These are phyloP conservation scores for Talaromyces pinophilus DNA, from an alignment of 2,329 filamentous ascomycete species.

Conservation along the genomic window DNA sequence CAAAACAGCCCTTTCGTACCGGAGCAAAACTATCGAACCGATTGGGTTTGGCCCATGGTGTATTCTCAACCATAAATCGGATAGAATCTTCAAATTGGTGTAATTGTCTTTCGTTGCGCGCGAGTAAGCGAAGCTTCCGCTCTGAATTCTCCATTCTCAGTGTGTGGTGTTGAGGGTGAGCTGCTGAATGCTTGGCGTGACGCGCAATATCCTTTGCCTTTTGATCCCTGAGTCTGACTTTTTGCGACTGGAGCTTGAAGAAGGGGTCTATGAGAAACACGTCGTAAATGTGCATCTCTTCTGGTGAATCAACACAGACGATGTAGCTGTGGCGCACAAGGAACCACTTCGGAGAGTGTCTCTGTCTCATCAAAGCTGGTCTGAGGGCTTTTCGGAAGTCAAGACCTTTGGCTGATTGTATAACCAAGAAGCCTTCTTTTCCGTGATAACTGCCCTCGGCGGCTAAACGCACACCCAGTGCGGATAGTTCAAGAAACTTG, in stretches of 20 bases:
- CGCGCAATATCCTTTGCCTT: constrained; percentile 63
- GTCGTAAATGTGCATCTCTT: constrained; percentile 98
- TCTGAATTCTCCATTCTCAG: constrained; percentile 89
- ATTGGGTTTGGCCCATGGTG: constrained; percentile 78
- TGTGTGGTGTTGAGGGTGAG: constrained; percentile 73
- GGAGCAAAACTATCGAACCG: constrained; percentile 94
- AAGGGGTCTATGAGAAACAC: constrained; percentile 93
- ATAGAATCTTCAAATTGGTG: constrained; percentile 94
- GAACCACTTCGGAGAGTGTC: constrained; percentile 95
- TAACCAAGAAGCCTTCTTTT: constrained; percentile 92
- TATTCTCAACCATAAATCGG: constrained; percentile 77
- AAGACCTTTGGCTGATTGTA: constrained; percentile 85
- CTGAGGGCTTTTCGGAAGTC: constrained; percentile 81
- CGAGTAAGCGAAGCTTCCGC: constrained; percentile 85
- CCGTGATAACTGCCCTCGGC: constrained; percentile 97
- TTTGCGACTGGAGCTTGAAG: constrained; percentile 77
- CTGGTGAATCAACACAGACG: constrained; percentile 95
- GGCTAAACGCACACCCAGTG: constrained; percentile 86
- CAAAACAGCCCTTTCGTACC: constrained; percentile 80
- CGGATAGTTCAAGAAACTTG: constrained; percentile 92
- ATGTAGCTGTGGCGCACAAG: constrained; percentile 96
- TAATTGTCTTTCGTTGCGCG: constrained; percentile 84
- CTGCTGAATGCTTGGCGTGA: constrained; percentile 63
- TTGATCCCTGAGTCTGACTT: constrained; percentile 53
- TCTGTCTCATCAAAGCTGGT: constrained; percentile 73